A percentile compares a stretch with the other conserved stretches of the same genome.
These are phyloP conservation scores for Melaleuca quinquenervia DNA, from an alignment of 345 rosid genomes.

Conservation along the genomic window DNA sequence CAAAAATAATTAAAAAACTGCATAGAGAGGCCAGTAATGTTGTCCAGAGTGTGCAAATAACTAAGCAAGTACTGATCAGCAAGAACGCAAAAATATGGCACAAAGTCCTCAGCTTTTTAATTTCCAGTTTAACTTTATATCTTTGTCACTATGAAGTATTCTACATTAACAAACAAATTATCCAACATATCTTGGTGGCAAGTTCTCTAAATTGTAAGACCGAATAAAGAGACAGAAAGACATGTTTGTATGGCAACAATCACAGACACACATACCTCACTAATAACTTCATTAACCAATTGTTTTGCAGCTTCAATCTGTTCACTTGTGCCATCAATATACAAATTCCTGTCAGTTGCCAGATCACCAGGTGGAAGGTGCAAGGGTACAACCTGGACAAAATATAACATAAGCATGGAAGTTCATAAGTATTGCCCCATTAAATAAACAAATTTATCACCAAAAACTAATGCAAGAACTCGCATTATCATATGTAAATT, in stretches of 20 bases:
- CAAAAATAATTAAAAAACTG: background rate
- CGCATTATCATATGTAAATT: background rate
- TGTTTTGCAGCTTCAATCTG: slow-evolving; percentile 88
- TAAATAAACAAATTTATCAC: background rate
- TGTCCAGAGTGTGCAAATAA: background rate
- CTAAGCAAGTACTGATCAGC: background rate
- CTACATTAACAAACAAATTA: background rate
- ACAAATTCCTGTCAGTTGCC: slow-evolving; percentile 63
- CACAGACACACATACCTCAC: slow-evolving; percentile 72
- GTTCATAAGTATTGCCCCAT: background rate
- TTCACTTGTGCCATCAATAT: slow-evolving; percentile 86
- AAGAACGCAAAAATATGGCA: background rate
- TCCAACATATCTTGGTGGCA: background rate
- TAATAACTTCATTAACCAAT: slow-evolving; percentile 83
- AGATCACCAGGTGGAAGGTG: slow-evolving; percentile 95
- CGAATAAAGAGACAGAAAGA: background rate
- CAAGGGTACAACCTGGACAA: slow-evolving; percentile 78
- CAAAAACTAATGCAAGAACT: background rate
- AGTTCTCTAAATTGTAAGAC: background rate
- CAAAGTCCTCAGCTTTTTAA: background rate
- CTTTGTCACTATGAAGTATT: background rate
- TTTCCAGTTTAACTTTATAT: background rate
- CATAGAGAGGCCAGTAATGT: background rate
- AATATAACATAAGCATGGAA: background rate
- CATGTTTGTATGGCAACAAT: slow-evolving; percentile 8